Base-by-base conservation (phyloP, 2,329 filamentous ascomycete genomes). In the Aspergillus fumigatiaffinis region DNA sequence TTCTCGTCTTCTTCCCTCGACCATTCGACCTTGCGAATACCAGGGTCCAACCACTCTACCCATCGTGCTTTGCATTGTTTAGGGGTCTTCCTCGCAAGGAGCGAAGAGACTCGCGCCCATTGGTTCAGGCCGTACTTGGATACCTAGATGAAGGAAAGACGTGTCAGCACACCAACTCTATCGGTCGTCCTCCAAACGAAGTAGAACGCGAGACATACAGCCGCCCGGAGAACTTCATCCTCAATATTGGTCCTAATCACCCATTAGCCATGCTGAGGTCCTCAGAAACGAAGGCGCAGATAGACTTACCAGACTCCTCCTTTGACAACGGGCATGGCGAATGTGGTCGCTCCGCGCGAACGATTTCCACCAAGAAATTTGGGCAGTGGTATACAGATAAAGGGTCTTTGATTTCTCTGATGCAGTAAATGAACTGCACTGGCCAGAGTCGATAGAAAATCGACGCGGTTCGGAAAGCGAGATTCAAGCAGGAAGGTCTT, bases 61-160 rank as follows among this genome's bases (percentile, higher is more conserved):
- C 94, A 99, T 79, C 94, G 85, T 60, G 94, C 93, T 80, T 99
- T 99, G 86, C 94, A 99, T 80, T 99, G 94, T 80, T 99, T 99
- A 52, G 94, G 88, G 32, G 94, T 97, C 77, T 99, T 99, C 71
- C 95, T 91, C 73, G 93, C 93, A 64, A 99, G 87, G 63, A 99
- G 85, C 57, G 94, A 97, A 55, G 94, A 97, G 63, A 97, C 94
- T 76, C 94, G 93, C 72, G 94, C 93, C 94, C 94, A 99, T 78
- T 99, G 94, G 72, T 96, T 94, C 60, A 96, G 83, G 51, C 92
- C 92, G 82, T 96, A 96, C 76, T 96, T 96, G 66, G 90, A 94
- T 63, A 96, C 73, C 72, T 75, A 51, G 49, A n/a, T 3, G 47
- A 35, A 25, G 54, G 4, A 35, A 50, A 21, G 50, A 23, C 21